These are phyloP conservation scores for Pelargonium nanum DNA, from an alignment of 345 rosid genomes.

Conservation along the genomic window DNA sequence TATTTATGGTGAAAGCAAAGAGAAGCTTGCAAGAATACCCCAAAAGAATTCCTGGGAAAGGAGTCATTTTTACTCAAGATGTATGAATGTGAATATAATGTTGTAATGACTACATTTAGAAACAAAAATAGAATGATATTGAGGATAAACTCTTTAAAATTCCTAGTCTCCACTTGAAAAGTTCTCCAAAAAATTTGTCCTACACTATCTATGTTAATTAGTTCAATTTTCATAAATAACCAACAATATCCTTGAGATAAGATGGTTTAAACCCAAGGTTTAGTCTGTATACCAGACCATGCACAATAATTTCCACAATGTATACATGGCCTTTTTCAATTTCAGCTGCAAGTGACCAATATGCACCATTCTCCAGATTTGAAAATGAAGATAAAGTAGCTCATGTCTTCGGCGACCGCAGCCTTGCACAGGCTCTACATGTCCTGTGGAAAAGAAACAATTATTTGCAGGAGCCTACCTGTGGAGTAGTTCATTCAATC, in stretches of 20 bases:
- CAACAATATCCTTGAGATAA: too few species aligned
- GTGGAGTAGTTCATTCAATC: slow-evolving; percentile 21
- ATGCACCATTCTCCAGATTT: slow-evolving; percentile 16
- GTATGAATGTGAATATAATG: too few species aligned
- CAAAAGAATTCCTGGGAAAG: background rate
- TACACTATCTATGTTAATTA: too few species aligned
- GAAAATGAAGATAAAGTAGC: slow-evolving; percentile 17
- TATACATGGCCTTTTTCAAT: background rate
- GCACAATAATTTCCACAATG: too few species aligned
- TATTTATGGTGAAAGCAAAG: background rate
- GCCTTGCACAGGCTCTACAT: slow-evolving; percentile 24
- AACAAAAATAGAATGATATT: too few species aligned
- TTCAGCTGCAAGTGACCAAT: background rate
- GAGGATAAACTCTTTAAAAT: too few species aligned
- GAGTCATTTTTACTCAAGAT: background rate
- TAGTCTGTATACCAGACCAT: too few species aligned
- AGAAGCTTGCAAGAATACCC: background rate
- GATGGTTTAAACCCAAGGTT: too few species aligned
- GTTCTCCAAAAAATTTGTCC: too few species aligned
- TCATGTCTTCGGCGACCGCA: slow-evolving; percentile 19
- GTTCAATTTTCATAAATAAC: too few species aligned
- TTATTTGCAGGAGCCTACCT: slow-evolving; percentile 14
- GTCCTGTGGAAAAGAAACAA: slow-evolving; percentile 14
- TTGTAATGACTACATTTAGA: too few species aligned
- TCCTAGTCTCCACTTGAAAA: too few species aligned